Conservation (phyloP, 306 rosid genomes). For the cucumber (Cucumis sativus) region DNA sequence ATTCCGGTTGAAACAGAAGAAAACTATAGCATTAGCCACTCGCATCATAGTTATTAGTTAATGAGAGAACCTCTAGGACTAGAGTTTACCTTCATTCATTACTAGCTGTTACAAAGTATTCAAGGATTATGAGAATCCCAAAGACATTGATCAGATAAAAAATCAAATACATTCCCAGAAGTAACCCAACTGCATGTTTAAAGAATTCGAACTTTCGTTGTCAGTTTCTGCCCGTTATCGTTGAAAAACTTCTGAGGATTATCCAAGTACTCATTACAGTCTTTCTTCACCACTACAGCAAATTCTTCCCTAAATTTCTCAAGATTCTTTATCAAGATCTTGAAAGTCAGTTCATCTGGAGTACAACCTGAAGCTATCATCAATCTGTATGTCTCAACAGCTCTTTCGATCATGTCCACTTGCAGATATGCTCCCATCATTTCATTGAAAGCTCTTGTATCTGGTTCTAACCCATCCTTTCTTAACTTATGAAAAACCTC, state of each 20-base stretch:
- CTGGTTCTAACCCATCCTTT: constrained; percentile 39
- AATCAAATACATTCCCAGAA: neutral
- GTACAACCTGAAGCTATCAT: constrained; percentile 52
- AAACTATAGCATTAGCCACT: too few relatives aligned
- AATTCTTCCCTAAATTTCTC: constrained; percentile 33
- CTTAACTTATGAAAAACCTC: constrained; percentile 27
- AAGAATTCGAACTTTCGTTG: constrained; percentile 16
- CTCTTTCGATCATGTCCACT: constrained; percentile 41
- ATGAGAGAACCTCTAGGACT: too few relatives aligned
- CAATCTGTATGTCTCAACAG: constrained; percentile 29
- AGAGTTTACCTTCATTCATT: too few relatives aligned
- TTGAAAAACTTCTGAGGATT: constrained; percentile 27
- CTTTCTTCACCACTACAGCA: constrained; percentile 32
- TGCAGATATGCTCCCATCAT: constrained; percentile 63
- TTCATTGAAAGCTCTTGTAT: constrained; percentile 49
- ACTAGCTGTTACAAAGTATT: too few relatives aligned
- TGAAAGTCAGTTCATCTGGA: constrained; percentile 57
- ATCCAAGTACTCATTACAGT: constrained; percentile 35
- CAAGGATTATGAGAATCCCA: too few relatives aligned
- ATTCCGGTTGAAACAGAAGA: too few relatives aligned
- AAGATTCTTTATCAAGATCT: constrained; percentile 40
- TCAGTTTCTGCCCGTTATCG: constrained; percentile 21
- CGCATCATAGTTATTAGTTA: too few relatives aligned
- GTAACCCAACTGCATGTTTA: neutral
- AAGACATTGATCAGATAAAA: neutral